Percentiles rank a stretch among this genome's conserved stretches.
phyloP scores from a whole-genome alignment of 805 yeast species.

The Nakazawaea populi region DNA sequence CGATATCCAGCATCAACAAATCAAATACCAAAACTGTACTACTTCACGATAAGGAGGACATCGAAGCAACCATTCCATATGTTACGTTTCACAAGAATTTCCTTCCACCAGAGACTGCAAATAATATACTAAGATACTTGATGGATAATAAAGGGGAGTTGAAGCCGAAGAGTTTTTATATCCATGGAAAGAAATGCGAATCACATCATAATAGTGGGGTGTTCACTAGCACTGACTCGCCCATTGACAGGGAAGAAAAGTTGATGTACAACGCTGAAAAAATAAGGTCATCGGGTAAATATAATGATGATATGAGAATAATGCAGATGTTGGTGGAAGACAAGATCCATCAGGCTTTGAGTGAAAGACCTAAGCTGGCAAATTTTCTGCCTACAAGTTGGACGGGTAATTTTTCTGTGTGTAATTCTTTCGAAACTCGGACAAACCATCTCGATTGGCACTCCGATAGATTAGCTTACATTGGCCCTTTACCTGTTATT shows the following conservation, averaged over 20 bases:
- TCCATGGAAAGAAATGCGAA: conserved; percentile 56
- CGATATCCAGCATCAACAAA: neutral
- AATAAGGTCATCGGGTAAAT: conserved; percentile 23
- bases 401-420: conserved; percentile 48
- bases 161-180: conserved; percentile 41
- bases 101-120: conserved; percentile 45
- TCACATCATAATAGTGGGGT: conserved; percentile 49
- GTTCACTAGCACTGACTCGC: conserved; percentile 21
- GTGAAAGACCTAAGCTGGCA: conserved; percentile 24
- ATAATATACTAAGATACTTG: conserved; percentile 35
- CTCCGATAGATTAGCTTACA: conserved; percentile 63
- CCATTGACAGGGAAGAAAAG: conserved; percentile 12
- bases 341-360: conserved; percentile 29
- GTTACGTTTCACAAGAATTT: conserved; percentile 44
- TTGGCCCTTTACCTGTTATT: conserved; percentile 68
- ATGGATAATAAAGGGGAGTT: conserved; percentile 34
- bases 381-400: conserved; percentile 37
- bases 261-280: conserved; percentile 39
- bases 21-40: conserved; percentile 15
- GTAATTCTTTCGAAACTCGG: conserved; percentile 47
- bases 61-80: conserved; percentile 44
- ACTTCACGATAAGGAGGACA: conserved; percentile 45
- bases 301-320: conserved; percentile 32
- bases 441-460: conserved; percentile 63
- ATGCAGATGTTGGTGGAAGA: conserved; percentile 35